Conservation (phyloP, 805 yeast species). For the Hanseniaspora taiwanica region DNA sequence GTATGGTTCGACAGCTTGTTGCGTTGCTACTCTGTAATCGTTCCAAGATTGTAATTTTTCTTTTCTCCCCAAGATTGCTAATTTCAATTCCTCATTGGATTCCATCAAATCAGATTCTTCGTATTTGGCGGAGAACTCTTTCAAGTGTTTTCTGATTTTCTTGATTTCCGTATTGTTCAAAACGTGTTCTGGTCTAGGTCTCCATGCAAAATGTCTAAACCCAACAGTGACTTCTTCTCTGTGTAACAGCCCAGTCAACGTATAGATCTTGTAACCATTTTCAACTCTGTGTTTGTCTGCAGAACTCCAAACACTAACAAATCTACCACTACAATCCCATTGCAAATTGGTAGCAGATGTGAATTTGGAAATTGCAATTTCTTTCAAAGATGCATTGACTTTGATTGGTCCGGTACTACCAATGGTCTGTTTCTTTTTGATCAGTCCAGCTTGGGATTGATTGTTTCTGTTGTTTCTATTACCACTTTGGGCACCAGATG, state of each 20-base stretch:
- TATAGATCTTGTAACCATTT: conserved; percentile 82
- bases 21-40: conserved; percentile 52
- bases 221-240: conserved; percentile 69
- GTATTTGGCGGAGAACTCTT: conserved; percentile 82
- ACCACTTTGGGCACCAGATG: conserved; percentile 24
- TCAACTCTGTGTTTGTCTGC: conserved; percentile 72
- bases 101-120: conserved; percentile 95
- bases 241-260: conserved; percentile 64
- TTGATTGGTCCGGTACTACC: conserved; percentile 16
- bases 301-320: conserved; percentile 77
- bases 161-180: conserved; percentile 69
- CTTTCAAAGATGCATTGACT: conserved; percentile 44
- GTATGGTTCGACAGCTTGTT: conserved; percentile 16
- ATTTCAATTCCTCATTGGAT: conserved; percentile 84
- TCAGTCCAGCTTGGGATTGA: conserved; percentile 1
- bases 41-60: conserved; percentile 75
- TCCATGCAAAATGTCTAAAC: conserved; percentile 86
- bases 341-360: conserved; percentile 69
- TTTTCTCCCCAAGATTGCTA: conserved; percentile 74
- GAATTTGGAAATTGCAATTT: conserved; percentile 49
- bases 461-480: conserved; percentile 18
- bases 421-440: conserved; percentile 1
- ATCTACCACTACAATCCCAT: conserved; percentile 97
- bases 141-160: conserved; percentile 80
- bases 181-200: conserved; percentile 85